A percentile compares a stretch with the other conserved stretches of the same genome.
These are phyloP conservation scores for Saururus chinensis DNA, from an alignment of 164 flowering plant genomes.

Conservation along the genomic window DNA sequence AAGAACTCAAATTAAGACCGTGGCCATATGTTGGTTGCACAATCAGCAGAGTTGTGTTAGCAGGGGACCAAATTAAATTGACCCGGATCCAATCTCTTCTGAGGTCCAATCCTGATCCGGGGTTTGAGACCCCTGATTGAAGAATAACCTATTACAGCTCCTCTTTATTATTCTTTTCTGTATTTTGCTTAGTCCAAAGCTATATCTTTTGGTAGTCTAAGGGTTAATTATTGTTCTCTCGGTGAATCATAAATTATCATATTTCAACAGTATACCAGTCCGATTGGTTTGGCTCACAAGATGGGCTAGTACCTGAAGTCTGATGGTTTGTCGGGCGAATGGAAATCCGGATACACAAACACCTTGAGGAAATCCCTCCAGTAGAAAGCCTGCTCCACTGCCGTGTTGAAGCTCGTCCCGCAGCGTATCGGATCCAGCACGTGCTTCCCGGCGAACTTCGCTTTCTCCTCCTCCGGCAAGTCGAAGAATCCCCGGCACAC, in stretches of 20 bases:
- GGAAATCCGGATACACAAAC: conserved; percentile 50
- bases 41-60: too few relatives aligned
- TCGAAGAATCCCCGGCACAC: conserved; percentile 35
- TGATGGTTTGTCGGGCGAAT: conserved; percentile 36
- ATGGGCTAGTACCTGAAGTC: conserved; percentile 37
- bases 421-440: conserved; percentile 42
- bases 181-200: too few relatives aligned
- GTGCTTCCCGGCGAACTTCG: conserved; percentile 22
- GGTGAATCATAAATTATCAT: too few relatives aligned
- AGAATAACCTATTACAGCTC: too few relatives aligned
- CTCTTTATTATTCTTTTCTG: too few relatives aligned
- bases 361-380: conserved; percentile 82
- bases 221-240: too few relatives aligned
- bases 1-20: neutral
- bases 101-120: neutral
- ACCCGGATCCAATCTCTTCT: too few relatives aligned
- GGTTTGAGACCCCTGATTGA: too few relatives aligned
- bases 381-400: conserved; percentile 28
- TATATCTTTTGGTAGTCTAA: neutral
- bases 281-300: too few relatives aligned
- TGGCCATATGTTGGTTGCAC: neutral
- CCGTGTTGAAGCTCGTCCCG: conserved; percentile 58
- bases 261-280: too few relatives aligned
- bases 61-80: too few relatives aligned
- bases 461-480: conserved; percentile 50